These are phyloP conservation scores for Poronia punctata DNA, from an alignment of 495 filamentous ascomycete genomes.

Conservation along the genomic window DNA sequence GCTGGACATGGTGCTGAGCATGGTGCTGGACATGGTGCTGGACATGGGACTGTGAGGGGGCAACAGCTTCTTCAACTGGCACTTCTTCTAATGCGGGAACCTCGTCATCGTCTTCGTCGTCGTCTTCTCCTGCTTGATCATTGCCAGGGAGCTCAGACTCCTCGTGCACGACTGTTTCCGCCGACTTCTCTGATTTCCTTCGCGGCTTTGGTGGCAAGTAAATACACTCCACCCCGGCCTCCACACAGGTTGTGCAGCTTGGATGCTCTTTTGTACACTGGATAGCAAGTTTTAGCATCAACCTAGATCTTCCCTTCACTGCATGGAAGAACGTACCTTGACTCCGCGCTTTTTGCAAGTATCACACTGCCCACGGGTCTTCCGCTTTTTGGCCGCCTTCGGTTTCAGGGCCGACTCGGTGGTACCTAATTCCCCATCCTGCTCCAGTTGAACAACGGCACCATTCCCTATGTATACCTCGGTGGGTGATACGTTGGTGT, in stretches of 20 bases:
- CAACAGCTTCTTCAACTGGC: not conserved
- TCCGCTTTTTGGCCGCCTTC: constrained; percentile 3
- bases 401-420: constrained; percentile 18
- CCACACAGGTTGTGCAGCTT: constrained; percentile 29
- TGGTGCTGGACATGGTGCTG: not conserved
- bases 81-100: not conserved
- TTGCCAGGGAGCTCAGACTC: constrained; percentile 14
- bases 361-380: constrained; percentile 32
- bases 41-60: not conserved
- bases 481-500: constrained; percentile 11
- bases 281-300: not conserved
- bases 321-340: constrained; percentile 16
- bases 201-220: constrained; percentile 28
- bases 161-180: constrained; percentile 11
- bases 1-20: not conserved
- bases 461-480: constrained; percentile 12
- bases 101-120: constrained; percentile 3
- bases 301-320: not conserved
- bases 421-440: constrained; percentile 18
- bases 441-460: constrained; percentile 10
- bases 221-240: constrained; percentile 21
- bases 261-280: constrained; percentile 38
- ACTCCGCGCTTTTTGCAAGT: constrained; percentile 27
- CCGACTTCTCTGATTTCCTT: constrained; percentile 13
- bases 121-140: constrained; percentile 4